Conservation (phyloP, 2,329 filamentous ascomycete genomes). For the Erysiphe pulchra region DNA sequence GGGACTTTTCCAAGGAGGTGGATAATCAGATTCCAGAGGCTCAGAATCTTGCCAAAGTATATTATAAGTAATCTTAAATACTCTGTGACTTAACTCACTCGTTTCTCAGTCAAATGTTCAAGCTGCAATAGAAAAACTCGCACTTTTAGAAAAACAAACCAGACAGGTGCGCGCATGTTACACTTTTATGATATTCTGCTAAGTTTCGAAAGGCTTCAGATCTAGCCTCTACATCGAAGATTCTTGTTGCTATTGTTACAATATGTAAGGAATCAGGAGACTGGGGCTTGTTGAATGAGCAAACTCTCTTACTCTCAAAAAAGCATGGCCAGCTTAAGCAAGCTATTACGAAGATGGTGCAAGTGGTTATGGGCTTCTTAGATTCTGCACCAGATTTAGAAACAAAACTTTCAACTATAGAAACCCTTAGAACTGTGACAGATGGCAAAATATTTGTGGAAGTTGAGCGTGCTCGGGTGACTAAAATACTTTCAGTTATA, state of each 20-base stretch:
- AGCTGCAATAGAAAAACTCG: slow-evolving; percentile 79
- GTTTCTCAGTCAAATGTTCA: slow-evolving; percentile 43
- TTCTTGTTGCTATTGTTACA: slow-evolving; percentile 71
- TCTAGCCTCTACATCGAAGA: slow-evolving; percentile 75
- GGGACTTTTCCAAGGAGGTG: slow-evolving; percentile 94
- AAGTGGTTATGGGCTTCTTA: slow-evolving; percentile 80
- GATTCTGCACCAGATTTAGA: slow-evolving; percentile 65
- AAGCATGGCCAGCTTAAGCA: slow-evolving; percentile 99
- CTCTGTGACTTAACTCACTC: slow-evolving; percentile 3
- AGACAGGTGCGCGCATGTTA: slow-evolving; percentile 41
- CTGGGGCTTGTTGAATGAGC: slow-evolving; percentile 89
- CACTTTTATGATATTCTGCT: slow-evolving; percentile 5
- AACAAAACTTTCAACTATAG: slow-evolving; percentile 78
- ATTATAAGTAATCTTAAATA: slow-evolving; percentile 1
- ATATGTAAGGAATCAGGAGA: slow-evolving; percentile 82
- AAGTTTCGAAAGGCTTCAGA: slow-evolving; percentile 51
- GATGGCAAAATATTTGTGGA: slow-evolving; percentile 99
- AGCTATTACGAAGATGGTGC: slow-evolving; percentile 96
- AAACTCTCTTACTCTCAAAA: slow-evolving; percentile 87
- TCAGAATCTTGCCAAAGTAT: slow-evolving; percentile 66
- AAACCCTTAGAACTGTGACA: slow-evolving; percentile 83
- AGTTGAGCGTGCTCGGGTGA: slow-evolving; percentile 87
- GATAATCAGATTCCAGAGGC: slow-evolving; percentile 80
- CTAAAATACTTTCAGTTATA: slow-evolving; percentile 85
- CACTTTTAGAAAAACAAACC: slow-evolving; percentile 81